Conservation (phyloP, 2,329 filamentous ascomycete genomes). For the Diaporthe amygdali region DNA sequence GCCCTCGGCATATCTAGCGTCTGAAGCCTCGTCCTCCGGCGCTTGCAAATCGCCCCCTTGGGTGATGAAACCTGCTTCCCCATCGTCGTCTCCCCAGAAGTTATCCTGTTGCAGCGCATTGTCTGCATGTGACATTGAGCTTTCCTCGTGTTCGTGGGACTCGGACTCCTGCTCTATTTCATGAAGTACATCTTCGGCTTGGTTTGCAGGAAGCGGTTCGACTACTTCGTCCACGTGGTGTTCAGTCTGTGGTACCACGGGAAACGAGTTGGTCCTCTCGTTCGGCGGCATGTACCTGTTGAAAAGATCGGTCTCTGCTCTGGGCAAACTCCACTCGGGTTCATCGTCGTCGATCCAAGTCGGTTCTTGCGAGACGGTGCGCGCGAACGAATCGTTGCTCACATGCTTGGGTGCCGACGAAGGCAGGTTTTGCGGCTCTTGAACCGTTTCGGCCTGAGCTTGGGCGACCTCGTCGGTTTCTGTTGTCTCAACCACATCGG, state of each 20-base stretch:
- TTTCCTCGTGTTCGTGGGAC: slow-evolving; percentile 45
- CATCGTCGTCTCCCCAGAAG: slow-evolving; percentile 27
- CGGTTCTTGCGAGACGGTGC: slow-evolving; percentile 67
- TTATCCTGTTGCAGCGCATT: slow-evolving; percentile 23
- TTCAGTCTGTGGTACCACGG: slow-evolving; percentile 54
- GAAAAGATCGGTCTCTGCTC: slow-evolving; percentile 61
- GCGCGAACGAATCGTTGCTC: slow-evolving; percentile 67
- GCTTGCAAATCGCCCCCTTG: slow-evolving; percentile 50
- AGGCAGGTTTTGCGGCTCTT: slow-evolving; percentile 10
- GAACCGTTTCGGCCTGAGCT: slow-evolving; percentile 22
- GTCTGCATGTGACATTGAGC: slow-evolving; percentile 17
- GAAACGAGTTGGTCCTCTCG: slow-evolving; percentile 69
- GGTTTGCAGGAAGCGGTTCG: slow-evolving; percentile 51
- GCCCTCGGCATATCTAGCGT: slow-evolving; percentile 73
- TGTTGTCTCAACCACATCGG: background rate
- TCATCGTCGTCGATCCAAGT: slow-evolving; percentile 65
- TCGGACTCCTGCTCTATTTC: slow-evolving; percentile 56
- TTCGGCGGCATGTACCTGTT: slow-evolving; percentile 59
- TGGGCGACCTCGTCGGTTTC: background rate
- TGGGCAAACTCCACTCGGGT: slow-evolving; percentile 59
- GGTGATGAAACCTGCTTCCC: slow-evolving; percentile 29
- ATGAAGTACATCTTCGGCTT: slow-evolving; percentile 59
- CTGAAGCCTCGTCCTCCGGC: slow-evolving; percentile 48
- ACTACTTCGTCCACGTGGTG: slow-evolving; percentile 36
- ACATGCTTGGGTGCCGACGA: slow-evolving; percentile 54